Percentiles rank a stretch among this genome's conserved stretches.
These are phyloP conservation scores for Melanomma pulvis-pyrius DNA, from an alignment of 495 filamentous ascomycete genomes.

Conservation along the genomic window DNA sequence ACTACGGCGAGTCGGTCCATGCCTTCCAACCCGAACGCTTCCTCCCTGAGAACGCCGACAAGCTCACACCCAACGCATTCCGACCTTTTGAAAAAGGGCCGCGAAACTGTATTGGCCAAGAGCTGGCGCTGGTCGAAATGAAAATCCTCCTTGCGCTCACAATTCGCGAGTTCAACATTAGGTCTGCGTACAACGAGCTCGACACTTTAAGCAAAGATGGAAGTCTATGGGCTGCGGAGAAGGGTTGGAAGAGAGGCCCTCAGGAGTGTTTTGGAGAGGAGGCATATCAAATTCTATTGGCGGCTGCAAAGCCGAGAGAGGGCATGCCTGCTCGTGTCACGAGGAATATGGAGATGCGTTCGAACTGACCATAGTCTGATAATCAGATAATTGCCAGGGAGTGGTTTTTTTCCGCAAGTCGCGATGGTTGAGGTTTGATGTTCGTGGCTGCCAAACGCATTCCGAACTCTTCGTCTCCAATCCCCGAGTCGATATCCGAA, in stretches of 20 bases:
- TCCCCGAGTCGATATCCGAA: background rate
- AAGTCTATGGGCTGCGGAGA: constrained; percentile 22
- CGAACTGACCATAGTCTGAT: background rate
- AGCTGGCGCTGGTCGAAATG: constrained; percentile 44
- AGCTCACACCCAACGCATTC: constrained; percentile 33
- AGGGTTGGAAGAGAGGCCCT: constrained; percentile 23
- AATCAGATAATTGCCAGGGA: too few relatives aligned
- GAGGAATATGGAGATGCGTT: constrained; percentile 4
- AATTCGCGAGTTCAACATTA: constrained; percentile 38
- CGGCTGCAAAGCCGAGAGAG: constrained; percentile 39
- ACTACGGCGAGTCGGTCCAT: constrained; percentile 21
- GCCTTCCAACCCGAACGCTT: constrained; percentile 34
- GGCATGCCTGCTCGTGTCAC: constrained; percentile 39
- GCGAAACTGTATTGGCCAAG: constrained; percentile 47
- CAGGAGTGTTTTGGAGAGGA: constrained; percentile 31
- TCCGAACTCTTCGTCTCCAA: background rate
- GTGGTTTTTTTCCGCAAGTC: too few relatives aligned
- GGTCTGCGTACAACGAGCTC: constrained; percentile 35
- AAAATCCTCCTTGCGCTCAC: constrained; percentile 42
- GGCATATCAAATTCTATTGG: constrained; percentile 39
- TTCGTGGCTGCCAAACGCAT: background rate
- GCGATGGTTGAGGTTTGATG: background rate
- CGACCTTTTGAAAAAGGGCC: constrained; percentile 42
- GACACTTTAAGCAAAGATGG: constrained; percentile 30
- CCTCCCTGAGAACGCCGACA: constrained; percentile 17